phyloP scores from a whole-genome alignment of 257 asterid genomes.

The Verbena officinalis region DNA sequence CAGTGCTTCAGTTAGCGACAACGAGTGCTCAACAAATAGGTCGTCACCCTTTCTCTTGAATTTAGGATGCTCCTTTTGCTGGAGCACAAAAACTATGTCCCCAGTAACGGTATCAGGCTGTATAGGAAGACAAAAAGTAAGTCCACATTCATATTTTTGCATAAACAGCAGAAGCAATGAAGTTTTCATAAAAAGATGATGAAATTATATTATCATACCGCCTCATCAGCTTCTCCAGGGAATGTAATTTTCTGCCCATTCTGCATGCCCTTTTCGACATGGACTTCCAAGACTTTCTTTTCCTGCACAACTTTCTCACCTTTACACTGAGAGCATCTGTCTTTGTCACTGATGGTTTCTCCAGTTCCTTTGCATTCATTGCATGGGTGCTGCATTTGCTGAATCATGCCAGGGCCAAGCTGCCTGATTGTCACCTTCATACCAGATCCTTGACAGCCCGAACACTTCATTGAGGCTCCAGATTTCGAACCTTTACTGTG shows the following conservation, averaged over 20 bases:
- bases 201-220: conserved; percentile 33
- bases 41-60: conserved; percentile 61
- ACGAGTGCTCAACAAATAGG: conserved; percentile 47
- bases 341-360: conserved; percentile 53
- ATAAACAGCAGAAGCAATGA: not conserved
- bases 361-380: conserved; percentile 58
- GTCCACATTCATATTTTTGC: too few species aligned
- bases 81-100: conserved; percentile 61
- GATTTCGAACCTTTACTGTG: conserved; percentile 58
- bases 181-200: not conserved
- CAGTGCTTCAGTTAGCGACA: conserved; percentile 48
- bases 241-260: conserved; percentile 53
- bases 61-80: conserved; percentile 53
- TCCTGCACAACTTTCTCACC: conserved; percentile 62
- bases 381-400: conserved; percentile 63
- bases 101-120: conserved; percentile 65
- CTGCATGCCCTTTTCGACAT: conserved; percentile 65
- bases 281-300: conserved; percentile 60
- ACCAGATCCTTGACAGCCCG: conserved; percentile 55
- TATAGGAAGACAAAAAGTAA: not conserved
- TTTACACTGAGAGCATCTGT: conserved; percentile 53
- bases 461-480: conserved; percentile 52
- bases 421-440: conserved; percentile 60
- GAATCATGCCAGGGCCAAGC: conserved; percentile 63
- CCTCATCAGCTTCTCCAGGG: conserved; percentile 64